Conservation (phyloP, 352 stramenopile genomes). For the Phytophthora gonapodyides region DNA sequence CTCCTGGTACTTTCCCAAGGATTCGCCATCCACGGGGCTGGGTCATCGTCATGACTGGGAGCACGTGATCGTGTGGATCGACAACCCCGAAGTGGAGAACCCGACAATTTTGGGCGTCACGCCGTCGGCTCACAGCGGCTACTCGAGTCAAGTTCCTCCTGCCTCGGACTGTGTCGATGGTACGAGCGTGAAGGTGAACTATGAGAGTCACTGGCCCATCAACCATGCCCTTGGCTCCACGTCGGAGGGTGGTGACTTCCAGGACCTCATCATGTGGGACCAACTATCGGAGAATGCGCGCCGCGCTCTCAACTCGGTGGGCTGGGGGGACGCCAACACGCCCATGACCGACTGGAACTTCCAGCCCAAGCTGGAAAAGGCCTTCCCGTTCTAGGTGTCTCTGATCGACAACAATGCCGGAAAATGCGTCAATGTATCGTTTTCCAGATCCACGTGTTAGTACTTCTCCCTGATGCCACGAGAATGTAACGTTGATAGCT, state of each 20-base stretch:
- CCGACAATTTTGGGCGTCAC: conserved; percentile 18
- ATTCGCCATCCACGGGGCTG: not conserved
- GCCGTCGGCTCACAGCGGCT: conserved; percentile 20
- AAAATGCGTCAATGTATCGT: no score
- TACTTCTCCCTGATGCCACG: no score
- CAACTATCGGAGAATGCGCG: conserved; percentile 12
- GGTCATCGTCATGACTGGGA: conserved; percentile 34
- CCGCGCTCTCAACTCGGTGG: conserved; percentile 6
- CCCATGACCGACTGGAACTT: conserved; percentile 42
- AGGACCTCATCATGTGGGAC: conserved; percentile 27
- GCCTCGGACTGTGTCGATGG: conserved; percentile 10
- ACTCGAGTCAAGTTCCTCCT: conserved; percentile 13
- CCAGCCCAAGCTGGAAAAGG: conserved; percentile 24
- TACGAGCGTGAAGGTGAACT: conserved; percentile 17
- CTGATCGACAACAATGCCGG: no score
- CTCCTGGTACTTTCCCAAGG: conserved; percentile 30
- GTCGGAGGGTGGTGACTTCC: conserved; percentile 9
- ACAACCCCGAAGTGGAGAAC: conserved; percentile 12
- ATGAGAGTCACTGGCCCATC: conserved; percentile 5
- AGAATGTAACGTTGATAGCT: no score
- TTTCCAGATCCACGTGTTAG: no score
- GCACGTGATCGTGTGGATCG: conserved; percentile 14
- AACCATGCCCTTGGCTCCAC: conserved; percentile 17
- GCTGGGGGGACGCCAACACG: conserved; percentile 19
- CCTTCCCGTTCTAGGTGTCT: not conserved